Evolutionary conservation across 768 basidiomycete species (phyloP), one percentile per base, ranked within the genome.

Genomic region (Mycena rebaudengoi): DNA sequence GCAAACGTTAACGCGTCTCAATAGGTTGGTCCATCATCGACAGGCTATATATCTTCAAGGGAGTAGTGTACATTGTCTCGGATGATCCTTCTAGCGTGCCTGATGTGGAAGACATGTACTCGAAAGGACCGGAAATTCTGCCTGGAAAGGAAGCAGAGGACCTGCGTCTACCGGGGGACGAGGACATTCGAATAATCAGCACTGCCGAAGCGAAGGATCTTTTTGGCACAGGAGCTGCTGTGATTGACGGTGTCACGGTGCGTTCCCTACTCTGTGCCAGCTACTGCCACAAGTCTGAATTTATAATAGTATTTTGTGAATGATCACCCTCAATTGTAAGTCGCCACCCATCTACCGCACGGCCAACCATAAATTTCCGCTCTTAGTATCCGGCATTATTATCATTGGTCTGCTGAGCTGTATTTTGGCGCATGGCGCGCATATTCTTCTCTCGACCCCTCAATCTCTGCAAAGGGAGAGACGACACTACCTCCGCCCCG

Each of bases 361-460:
- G 26, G 29, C 14, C 41, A 10, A 29, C 28, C 23, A 53, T 51
- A 14, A 54, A 37, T 54, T 21, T 21, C 21, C 21, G 13, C 56
- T 49, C 29, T 53, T 48, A 94, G 93, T 78, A 85, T 97, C 56
- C 93, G 91, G 0, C 96, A 97, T 75, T 98, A 96, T 73, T 97
- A 95, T 74, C 95, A 98, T 70, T 96, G 93, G 87, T 88, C 92
- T 28, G 95, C 96, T 5, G 96, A 98, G 72, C 86, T 96, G 21
- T 91, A 94, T 80, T 94, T 94, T 67, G 96, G 96, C 39, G 86
- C 96, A 69, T 97, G 96, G 96, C 86, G 94, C 8, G 89, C 95
- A 1, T 97, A 96, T 74, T 85, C 94, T 33, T 89, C 92, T 2
- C 80, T 97, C 16, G 94, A 96, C 73, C 85, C 86, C 2, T 76